phyloP scores from a whole-genome alignment of 768 basidiomycete genomes.

The Amanita jacksonii region DNA sequence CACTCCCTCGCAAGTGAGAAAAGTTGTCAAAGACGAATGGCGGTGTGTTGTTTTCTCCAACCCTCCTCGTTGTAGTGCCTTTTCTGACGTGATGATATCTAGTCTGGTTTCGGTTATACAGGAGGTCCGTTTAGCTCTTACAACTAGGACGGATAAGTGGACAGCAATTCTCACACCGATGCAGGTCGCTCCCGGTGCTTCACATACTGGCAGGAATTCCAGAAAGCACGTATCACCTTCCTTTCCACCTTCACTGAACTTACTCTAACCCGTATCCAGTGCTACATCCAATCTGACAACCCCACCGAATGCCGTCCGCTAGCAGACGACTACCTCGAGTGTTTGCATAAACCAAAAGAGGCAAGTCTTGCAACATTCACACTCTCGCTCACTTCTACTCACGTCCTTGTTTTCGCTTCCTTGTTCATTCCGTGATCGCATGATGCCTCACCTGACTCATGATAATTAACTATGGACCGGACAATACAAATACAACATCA shows the following conservation, averaged over 20 bases:
- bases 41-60: conserved; percentile 20
- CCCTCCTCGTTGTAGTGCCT: conserved; percentile 1
- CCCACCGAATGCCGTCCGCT: conserved; percentile 64
- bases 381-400: not conserved
- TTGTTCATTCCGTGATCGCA: too few relatives aligned
- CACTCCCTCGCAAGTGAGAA: too few relatives aligned
- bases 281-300: conserved; percentile 73
- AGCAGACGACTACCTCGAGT: conserved; percentile 85
- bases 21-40: too few relatives aligned
- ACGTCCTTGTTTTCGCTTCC: too few relatives aligned
- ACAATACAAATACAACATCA: too few relatives aligned
- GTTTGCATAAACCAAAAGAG: conserved; percentile 84
- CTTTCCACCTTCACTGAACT: conserved; percentile 1
- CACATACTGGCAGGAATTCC: conserved; percentile 86
- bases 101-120: conserved; percentile 39
- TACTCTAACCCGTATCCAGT: conserved; percentile 42
- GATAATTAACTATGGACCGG: too few relatives aligned
- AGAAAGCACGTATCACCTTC: conserved; percentile 36
- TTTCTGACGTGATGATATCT: too few relatives aligned
- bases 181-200: conserved; percentile 82
- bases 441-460: too few relatives aligned
- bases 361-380: conserved; percentile 33
- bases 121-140: conserved; percentile 26
- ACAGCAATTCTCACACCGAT: conserved; percentile 1
- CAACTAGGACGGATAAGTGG: not conserved